Evolutionary conservation across 768 basidiomycete species (phyloP).

Genomic region (Lactarius trivialis): DNA sequence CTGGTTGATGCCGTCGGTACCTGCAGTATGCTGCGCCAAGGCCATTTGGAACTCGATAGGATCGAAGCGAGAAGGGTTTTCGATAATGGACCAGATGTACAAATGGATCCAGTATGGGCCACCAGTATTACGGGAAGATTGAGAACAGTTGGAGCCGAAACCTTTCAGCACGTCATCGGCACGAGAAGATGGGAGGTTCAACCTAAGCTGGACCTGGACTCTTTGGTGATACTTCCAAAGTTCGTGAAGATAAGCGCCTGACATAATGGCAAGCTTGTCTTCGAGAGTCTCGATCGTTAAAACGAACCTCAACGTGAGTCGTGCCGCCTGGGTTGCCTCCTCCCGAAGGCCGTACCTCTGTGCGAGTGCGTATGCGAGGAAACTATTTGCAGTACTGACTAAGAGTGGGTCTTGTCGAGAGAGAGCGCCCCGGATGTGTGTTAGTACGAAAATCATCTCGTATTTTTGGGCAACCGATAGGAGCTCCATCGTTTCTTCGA

Average conservation of each 20-base stretch:
- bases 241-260: not conserved
- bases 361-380: not conserved
- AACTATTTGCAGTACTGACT: not conserved
- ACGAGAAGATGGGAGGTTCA: not conserved
- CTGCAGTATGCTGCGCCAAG: not conserved
- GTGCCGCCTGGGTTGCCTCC: not conserved
- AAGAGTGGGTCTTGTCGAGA: not conserved
- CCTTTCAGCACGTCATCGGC: not conserved
- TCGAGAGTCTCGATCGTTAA: conserved; percentile 1
- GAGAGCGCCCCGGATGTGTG: not conserved
- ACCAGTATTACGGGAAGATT: not conserved
- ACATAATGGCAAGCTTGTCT: not conserved
- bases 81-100: not conserved
- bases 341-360: not conserved
- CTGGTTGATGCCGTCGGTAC: not conserved
- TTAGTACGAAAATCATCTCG: not conserved
- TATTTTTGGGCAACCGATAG: conserved; percentile 11
- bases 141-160: not conserved
- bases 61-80: not conserved
- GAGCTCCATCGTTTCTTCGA: conserved; percentile 5
- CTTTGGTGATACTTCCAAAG: conserved; percentile 6
- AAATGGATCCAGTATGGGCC: not conserved
- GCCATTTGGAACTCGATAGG: not conserved
- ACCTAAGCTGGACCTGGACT: not conserved
- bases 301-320: not conserved